Evolutionary conservation across 129 eudicot species (phyloP).

Genomic region (Centrapalus pauciflorus): DNA sequence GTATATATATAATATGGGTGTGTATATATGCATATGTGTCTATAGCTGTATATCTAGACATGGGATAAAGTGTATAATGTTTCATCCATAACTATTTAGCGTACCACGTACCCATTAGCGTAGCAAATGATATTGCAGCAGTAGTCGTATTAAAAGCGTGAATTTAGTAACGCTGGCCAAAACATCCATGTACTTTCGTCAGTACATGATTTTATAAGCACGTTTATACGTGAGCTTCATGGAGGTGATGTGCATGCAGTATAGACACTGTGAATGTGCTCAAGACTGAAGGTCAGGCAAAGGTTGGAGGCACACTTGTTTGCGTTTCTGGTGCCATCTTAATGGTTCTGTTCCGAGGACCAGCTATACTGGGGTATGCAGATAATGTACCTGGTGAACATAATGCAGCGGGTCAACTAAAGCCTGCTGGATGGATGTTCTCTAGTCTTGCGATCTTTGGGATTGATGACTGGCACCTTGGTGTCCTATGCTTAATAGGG

Average conservation of each 20-base stretch:
- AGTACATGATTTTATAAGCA: neutral
- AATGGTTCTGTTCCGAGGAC: slow-evolving; percentile 88
- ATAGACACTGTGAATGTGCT: slow-evolving; percentile 75
- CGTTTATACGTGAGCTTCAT: neutral
- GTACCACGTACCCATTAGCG: neutral
- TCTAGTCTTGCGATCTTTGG: slow-evolving; percentile 51
- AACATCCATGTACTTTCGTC: neutral
- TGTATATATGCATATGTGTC: neutral
- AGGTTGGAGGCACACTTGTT: slow-evolving; percentile 82
- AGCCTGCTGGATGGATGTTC: slow-evolving; percentile 67
- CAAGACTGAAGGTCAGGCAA: slow-evolving; percentile 76
- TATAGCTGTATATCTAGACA: no score
- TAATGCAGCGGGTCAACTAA: slow-evolving; percentile 68
- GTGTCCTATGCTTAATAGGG: slow-evolving; percentile 84
- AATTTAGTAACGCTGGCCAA: neutral
- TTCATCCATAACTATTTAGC: neutral
- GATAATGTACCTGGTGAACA: slow-evolving; percentile 27
- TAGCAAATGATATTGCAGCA: neutral
- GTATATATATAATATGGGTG: neutral
- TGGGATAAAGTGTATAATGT: no score
- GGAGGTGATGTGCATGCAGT: slow-evolving; percentile 46
- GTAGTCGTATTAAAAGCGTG: neutral
- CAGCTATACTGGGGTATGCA: slow-evolving; percentile 61
- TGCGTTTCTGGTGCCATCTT: slow-evolving; percentile 90
- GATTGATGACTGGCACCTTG: slow-evolving; percentile 79